Base-by-base conservation (phyloP, 108 stramenopile species). In the Heterococcus sp. region DNA sequence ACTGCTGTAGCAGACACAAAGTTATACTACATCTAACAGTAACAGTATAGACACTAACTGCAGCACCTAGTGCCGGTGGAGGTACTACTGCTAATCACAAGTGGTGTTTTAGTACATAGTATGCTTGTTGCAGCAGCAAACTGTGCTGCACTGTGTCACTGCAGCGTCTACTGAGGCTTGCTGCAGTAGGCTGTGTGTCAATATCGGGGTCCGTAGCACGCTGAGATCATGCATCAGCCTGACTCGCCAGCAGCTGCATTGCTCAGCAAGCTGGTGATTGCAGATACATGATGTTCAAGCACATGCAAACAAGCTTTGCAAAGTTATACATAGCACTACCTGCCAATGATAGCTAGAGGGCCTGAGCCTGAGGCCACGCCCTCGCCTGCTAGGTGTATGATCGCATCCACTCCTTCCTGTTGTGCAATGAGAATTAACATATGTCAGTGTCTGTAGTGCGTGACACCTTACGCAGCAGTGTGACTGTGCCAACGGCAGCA, bases 321-420 rank as follows among this genome's bases (percentile, higher is more conserved):
- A 58, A 58, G 46, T 58, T 58, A 8, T 21, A 21, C 21, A 58
- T 21, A 58, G 14, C 8, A 8, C 8, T 58, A 75, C 33, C 38
- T 34, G 63, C 74, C 74, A 3, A 26, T 2, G 63, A 63, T 30
- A 3, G 74, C 74, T 65, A 75, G 66, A n/a, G 40, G 74, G 34
- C 74, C 74, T 2, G 2, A 34, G 2, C 74, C 74, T 4, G 4
- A 8, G 2, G 74, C 74, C 58, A 75, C 74, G 3, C 66, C 66
- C 32, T 75, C 74, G 4, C 74, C 74, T 2, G 74, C 74, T 3
- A 75, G 63, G 63, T 75, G 74, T 3, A 75, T 35, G 2, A 75
- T 2, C 5, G 63, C 74, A 35, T 75, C 74, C 3, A 63, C 3
- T n/a, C 74, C 74, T 35, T 75, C 74, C 63, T 11, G 66, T n/a